These are phyloP conservation scores for Rhodotorula sphaerocarpa DNA, from an alignment of 768 basidiomycete genomes.

Conservation along the genomic window DNA sequence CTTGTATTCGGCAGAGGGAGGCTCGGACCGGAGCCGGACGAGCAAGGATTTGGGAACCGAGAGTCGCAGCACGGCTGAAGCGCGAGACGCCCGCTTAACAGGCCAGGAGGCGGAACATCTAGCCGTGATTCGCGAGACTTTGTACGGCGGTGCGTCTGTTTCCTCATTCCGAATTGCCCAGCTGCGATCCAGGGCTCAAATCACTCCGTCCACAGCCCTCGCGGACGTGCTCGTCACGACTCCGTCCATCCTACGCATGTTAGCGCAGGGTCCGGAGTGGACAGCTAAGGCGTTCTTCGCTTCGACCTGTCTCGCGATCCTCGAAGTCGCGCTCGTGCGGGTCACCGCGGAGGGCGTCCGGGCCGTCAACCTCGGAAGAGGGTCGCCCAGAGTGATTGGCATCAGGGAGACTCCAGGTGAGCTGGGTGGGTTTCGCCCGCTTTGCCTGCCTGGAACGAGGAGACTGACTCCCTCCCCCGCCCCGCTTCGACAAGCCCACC, in stretches of 20 bases:
- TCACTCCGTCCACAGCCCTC: too few relatives aligned
- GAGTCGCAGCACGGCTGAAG: constrained; percentile 37
- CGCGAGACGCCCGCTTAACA: constrained; percentile 5
- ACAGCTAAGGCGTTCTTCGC: constrained; percentile 66
- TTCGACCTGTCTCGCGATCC: constrained; percentile 62
- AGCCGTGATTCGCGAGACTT: constrained; percentile 72
- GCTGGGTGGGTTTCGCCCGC: neutral
- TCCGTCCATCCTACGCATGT: constrained; percentile 52
- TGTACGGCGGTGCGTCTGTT: too few relatives aligned
- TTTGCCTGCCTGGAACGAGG: accelerated
- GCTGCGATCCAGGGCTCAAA: too few relatives aligned
- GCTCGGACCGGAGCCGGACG: too few relatives aligned
- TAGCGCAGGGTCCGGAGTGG: constrained; percentile 52
- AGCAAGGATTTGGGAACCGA: too few relatives aligned
- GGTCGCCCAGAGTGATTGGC: constrained; percentile 55
- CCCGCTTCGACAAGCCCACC: too few relatives aligned
- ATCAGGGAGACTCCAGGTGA: constrained; percentile 54
- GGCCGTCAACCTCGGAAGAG: constrained; percentile 50
- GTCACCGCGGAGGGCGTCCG: constrained; percentile 50
- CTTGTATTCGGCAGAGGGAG: constrained; percentile 52
- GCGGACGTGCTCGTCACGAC: constrained; percentile 59
- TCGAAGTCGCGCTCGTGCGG: constrained; percentile 53
- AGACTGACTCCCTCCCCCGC: neutral
- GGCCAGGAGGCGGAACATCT: constrained; percentile 43
- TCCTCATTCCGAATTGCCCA: too few relatives aligned